These are phyloP conservation scores for Thozetella sp. DNA, from an alignment of 495 filamentous ascomycete genomes.

Conservation along the genomic window DNA sequence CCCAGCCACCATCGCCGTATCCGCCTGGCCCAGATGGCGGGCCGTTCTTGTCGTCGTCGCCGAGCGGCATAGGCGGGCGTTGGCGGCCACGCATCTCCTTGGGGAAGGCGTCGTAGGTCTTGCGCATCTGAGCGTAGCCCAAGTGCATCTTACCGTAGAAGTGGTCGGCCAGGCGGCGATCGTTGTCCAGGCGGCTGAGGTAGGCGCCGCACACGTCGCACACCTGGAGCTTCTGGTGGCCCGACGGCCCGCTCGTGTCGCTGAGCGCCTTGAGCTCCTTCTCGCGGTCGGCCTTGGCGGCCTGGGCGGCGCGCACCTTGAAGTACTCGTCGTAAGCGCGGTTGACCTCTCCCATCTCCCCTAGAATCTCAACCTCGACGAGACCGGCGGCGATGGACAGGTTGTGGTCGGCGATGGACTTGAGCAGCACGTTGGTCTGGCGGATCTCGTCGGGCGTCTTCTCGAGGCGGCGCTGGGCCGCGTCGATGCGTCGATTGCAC, in stretches of 20 bases:
- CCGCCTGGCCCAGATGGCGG: constrained; percentile 52
- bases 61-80: constrained; percentile 62
- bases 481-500: constrained; percentile 91
- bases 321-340: constrained; percentile 84
- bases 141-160: constrained; percentile 99
- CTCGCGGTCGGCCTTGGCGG: constrained; percentile 82
- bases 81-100: constrained; percentile 73
- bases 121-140: constrained; percentile 97
- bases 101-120: constrained; percentile 80
- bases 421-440: constrained; percentile 92
- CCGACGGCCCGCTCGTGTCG: constrained; percentile 87
- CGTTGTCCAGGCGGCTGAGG: constrained; percentile 87
- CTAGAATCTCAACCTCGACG: constrained; percentile 83
- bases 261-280: constrained; percentile 87
- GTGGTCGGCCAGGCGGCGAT: constrained; percentile 90
- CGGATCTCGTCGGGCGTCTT: constrained; percentile 98
- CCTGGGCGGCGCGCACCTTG: constrained; percentile 77
- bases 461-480: constrained; percentile 86
- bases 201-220: constrained; percentile 97
- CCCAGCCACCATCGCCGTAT: constrained; percentile 51
- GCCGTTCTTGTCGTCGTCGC: constrained; percentile 43
- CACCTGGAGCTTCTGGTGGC: constrained; percentile 97
- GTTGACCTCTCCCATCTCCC: constrained; percentile 77
- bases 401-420: constrained; percentile 81
- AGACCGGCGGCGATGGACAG: constrained; percentile 81